Conservation (phyloP, 1,139 yeast species). For the Suhomyces ambrosiae region DNA sequence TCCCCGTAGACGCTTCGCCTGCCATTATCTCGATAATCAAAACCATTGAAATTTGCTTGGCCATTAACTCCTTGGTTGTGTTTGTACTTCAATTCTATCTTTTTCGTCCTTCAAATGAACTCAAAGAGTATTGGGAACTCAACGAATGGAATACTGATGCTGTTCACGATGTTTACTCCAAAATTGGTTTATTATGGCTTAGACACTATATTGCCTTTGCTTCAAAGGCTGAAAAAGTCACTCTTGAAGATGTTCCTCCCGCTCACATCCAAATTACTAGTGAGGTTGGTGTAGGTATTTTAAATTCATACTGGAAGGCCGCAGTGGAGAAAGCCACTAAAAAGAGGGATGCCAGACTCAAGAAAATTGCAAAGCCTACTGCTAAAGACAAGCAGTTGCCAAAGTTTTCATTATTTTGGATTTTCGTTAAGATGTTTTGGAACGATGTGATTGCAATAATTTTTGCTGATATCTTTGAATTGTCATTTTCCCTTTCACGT, state of each 20-base stretch:
- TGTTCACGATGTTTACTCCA: constrained; percentile 27
- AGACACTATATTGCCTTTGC: constrained; percentile 25
- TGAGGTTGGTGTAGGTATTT: constrained; percentile 22
- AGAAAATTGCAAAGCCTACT: constrained; percentile 16
- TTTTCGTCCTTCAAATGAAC: constrained; percentile 49
- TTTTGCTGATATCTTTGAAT: constrained; percentile 24
- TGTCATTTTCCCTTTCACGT: constrained; percentile 25
- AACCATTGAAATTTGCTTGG: constrained; percentile 19
- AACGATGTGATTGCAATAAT: constrained; percentile 14
- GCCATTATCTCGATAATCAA: constrained; percentile 17
- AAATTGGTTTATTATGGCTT: constrained; percentile 28
- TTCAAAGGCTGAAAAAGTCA: constrained; percentile 23
- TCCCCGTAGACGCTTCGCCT: constrained; percentile 23
- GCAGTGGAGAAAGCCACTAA: constrained; percentile 21
- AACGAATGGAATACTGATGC: constrained; percentile 33
- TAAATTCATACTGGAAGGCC: constrained; percentile 24
- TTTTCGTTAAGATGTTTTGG: constrained; percentile 22
- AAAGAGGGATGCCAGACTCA: constrained; percentile 14
- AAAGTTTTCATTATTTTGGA: constrained; percentile 18
- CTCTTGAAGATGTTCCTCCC: constrained; percentile 28
- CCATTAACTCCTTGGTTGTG: constrained; percentile 34
- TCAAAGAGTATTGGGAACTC: constrained; percentile 39
- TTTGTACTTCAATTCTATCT: constrained; percentile 38
- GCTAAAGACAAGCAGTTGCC: constrained; percentile 18
- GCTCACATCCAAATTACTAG: constrained; percentile 24